These are phyloP conservation scores for Ocimum tenuiflorum DNA, from an alignment of 257 asterid species.

Conservation along the genomic window DNA sequence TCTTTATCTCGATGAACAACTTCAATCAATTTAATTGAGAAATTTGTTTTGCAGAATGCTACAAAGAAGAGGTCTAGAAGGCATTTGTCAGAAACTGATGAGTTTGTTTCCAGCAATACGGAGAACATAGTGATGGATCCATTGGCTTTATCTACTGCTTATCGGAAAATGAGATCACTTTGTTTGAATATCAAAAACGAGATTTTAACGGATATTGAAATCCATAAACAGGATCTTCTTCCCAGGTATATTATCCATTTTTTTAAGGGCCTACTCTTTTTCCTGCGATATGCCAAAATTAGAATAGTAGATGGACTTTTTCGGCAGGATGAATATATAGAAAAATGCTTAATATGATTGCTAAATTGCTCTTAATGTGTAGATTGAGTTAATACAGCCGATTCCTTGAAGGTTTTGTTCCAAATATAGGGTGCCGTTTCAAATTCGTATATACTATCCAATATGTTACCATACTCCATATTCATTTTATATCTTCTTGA, in stretches of 20 bases:
- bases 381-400: too few relatives aligned
- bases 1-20: background rate
- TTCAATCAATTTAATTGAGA: conserved; percentile 6
- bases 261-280: background rate
- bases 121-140: conserved; percentile 66
- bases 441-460: background rate
- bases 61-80: conserved; percentile 77
- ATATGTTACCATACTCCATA: background rate
- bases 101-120: conserved; percentile 53
- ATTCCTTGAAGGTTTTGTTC: too few relatives aligned
- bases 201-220: conserved; percentile 73
- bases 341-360: too few relatives aligned
- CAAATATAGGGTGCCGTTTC: background rate
- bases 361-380: too few relatives aligned
- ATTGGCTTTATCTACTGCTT: conserved; percentile 66
- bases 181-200: conserved; percentile 61
- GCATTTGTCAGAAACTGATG: conserved; percentile 83
- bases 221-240: conserved; percentile 66
- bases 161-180: conserved; percentile 64
- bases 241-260: conserved; percentile 53
- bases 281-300: background rate
- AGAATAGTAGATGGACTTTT: background rate
- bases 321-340: too few relatives aligned
- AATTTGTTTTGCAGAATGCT: conserved; percentile 52
- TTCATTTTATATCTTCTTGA: background rate